Evolutionary conservation across 164 flowering plant species (phyloP).

Genomic region (Echeveria elegans): DNA sequence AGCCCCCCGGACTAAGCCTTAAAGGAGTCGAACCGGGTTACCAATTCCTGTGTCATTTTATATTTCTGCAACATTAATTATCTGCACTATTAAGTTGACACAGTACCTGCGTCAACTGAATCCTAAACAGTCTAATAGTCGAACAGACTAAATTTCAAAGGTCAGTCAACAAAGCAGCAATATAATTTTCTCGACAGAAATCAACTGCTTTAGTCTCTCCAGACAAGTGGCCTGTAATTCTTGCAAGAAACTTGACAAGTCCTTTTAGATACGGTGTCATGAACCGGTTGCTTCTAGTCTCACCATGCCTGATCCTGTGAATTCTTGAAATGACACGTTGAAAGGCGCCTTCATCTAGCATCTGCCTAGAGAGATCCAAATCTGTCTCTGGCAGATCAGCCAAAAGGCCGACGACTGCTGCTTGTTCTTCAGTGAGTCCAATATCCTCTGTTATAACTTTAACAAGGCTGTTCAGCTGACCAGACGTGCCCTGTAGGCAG

Average conservation of each 20-base stretch:
- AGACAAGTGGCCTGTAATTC: constrained; percentile 64
- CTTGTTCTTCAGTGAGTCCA: constrained; percentile 82
- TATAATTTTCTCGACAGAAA: constrained; percentile 52
- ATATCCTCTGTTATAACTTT: constrained; percentile 46
- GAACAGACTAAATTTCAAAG: too few species aligned
- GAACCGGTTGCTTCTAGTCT: constrained; percentile 60
- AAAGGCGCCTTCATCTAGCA: constrained; percentile 74
- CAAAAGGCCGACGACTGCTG: constrained; percentile 74
- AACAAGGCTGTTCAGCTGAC: constrained; percentile 71
- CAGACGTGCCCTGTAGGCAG: constrained; percentile 62
- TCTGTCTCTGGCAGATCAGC: constrained; percentile 89
- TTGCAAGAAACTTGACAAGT: constrained; percentile 62
- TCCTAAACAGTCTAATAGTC: too few species aligned
- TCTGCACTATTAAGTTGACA: too few species aligned
- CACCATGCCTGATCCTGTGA: constrained; percentile 49
- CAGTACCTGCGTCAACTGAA: too few species aligned
- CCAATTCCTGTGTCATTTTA: too few species aligned
- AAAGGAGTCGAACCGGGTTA: too few species aligned
- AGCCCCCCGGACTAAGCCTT: too few species aligned
- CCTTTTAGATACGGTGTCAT: constrained; percentile 81
- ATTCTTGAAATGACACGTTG: constrained; percentile 40
- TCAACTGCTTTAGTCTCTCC: constrained; percentile 48
- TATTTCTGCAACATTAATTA: too few species aligned
- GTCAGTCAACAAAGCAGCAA: constrained; percentile 61
- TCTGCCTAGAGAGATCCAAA: constrained; percentile 59